Conservation (phyloP, 345 rosid species). For the Garcia nutans region DNA sequence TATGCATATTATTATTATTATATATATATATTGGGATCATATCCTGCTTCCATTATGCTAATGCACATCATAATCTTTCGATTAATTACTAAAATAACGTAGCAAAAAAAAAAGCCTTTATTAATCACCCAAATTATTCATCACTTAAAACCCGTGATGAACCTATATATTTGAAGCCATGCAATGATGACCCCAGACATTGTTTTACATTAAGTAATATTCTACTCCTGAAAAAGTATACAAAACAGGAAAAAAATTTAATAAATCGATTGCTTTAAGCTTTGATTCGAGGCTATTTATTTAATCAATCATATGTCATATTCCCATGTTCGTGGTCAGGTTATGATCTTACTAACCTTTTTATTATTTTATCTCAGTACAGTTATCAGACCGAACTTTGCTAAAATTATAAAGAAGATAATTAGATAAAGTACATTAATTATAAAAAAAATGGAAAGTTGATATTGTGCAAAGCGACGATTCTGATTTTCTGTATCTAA, state of each 20-base stretch:
- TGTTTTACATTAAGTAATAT: background rate
- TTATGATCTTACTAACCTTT: background rate
- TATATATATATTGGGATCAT: background rate
- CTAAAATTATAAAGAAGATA: background rate
- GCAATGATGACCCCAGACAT: background rate
- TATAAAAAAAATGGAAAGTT: background rate
- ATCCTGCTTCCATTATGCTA: slow-evolving; percentile 6
- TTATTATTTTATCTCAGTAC: background rate
- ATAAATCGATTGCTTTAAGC: slow-evolving; percentile 1
- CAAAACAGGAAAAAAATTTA: background rate
- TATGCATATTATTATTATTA: too few species aligned
- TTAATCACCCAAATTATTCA: background rate
- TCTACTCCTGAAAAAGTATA: background rate
- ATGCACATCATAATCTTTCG: too few species aligned
- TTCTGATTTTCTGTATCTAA: background rate
- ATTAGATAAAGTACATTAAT: background rate
- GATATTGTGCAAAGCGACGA: background rate
- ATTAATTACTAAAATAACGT: background rate
- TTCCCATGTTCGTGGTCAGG: background rate
- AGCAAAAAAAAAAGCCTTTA: background rate
- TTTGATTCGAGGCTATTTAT: background rate
- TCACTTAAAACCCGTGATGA: slow-evolving; percentile 7
- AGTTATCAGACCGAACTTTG: background rate
- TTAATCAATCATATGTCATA: background rate
- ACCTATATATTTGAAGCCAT: slow-evolving; percentile 4